Conservation (phyloP, 169 alveolate genomes). For the Babesia ovis region DNA sequence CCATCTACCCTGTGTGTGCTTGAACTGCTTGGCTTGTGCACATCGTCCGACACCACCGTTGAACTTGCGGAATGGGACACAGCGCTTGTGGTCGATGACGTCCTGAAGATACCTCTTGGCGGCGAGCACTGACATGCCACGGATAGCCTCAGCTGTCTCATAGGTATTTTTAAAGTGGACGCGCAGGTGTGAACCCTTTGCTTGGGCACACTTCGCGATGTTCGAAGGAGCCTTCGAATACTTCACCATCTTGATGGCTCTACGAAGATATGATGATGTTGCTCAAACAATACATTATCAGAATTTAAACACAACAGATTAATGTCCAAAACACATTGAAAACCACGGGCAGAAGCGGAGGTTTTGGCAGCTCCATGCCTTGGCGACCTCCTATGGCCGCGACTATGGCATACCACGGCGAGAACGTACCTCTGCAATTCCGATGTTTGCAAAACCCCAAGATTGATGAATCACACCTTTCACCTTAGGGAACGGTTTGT, state of each 20-base stretch:
- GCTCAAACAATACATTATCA: background rate
- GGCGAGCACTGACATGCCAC: slow-evolving; percentile 89
- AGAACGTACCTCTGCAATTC: slow-evolving; percentile 4
- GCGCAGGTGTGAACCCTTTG: slow-evolving; percentile 87
- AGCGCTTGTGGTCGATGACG: slow-evolving; percentile 93
- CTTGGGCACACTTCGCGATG: slow-evolving; percentile 65
- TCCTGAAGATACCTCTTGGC: slow-evolving; percentile 93
- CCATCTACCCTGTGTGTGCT: slow-evolving; percentile 96
- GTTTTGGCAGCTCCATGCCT: background rate
- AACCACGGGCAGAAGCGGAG: too few relatives aligned
- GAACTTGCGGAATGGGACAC: slow-evolving; percentile 95
- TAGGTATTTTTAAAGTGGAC: slow-evolving; percentile 95
- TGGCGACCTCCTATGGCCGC: background rate
- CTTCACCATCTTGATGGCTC: slow-evolving; percentile 63
- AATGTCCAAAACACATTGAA: background rate
- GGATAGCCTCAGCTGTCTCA: slow-evolving; percentile 95
- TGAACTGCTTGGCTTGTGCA: slow-evolving; percentile 94
- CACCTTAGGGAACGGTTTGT: slow-evolving; percentile 9
- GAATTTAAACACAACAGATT: background rate
- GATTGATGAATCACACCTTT: background rate
- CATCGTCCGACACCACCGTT: slow-evolving; percentile 97
- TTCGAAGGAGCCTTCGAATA: slow-evolving; percentile 68
- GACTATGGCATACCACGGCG: slow-evolving; percentile 12
- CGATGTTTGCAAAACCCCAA: slow-evolving; percentile 1
- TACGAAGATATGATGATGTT: background rate